A percentile compares a stretch with the other conserved stretches of the same genome.
phyloP scores from a whole-genome alignment of 2,329 filamentous ascomycete species.

The Pleoardoris graminearum region DNA sequence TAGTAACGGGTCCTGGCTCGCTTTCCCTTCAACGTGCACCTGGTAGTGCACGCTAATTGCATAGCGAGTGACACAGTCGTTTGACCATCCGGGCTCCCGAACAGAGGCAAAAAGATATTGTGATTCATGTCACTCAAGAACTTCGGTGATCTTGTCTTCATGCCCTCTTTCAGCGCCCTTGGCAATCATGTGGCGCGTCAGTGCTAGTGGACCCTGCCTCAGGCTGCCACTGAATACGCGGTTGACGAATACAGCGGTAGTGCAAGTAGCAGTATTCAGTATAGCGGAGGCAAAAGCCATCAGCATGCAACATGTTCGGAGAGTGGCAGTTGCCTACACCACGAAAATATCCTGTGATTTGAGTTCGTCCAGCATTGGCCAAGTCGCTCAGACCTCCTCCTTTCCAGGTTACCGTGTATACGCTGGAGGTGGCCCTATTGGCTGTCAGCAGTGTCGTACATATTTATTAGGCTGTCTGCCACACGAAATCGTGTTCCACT shows the following conservation, averaged over 20 bases:
- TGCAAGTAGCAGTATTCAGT: slow-evolving; percentile 65
- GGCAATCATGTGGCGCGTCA: slow-evolving; percentile 35
- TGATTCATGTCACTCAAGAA: slow-evolving; percentile 71
- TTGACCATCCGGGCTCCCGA: slow-evolving; percentile 80
- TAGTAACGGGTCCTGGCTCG: slow-evolving; percentile 19
- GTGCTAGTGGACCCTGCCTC: slow-evolving; percentile 23
- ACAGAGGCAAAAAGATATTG: slow-evolving; percentile 84
- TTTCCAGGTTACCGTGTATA: too few species aligned
- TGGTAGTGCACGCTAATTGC: slow-evolving; percentile 73
- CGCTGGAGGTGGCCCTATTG: too few species aligned
- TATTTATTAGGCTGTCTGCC: too few species aligned
- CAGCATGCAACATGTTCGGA: too few species aligned
- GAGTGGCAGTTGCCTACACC: too few species aligned
- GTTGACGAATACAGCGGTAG: slow-evolving; percentile 79
- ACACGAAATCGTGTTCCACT: too few species aligned
- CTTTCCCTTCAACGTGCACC: slow-evolving; percentile 27
- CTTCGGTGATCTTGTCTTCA: slow-evolving; percentile 57
- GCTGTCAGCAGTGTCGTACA: too few species aligned
- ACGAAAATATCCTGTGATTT: too few species aligned
- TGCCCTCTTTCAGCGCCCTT: slow-evolving; percentile 56
- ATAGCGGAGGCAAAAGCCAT: slow-evolving; percentile 72
- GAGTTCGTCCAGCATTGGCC: too few species aligned
- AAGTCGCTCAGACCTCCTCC: too few species aligned
- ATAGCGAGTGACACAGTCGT: slow-evolving; percentile 79
- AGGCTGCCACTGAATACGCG: slow-evolving; percentile 62